Evolutionary conservation across 768 basidiomycete genomes (phyloP).

Genomic region (Boletellus ananiceps): DNA sequence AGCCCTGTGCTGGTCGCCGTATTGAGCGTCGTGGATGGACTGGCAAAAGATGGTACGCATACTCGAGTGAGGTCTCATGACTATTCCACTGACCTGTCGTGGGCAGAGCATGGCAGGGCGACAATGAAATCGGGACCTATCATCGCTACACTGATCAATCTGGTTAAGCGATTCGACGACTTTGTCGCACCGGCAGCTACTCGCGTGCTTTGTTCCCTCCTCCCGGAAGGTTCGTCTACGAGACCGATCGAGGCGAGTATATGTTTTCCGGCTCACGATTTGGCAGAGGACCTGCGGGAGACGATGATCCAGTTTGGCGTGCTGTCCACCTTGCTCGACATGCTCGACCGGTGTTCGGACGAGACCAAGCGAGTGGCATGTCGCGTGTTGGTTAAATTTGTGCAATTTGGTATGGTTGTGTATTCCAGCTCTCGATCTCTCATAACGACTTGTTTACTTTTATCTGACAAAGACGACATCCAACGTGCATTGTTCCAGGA

Average conservation of each 20-base stretch:
- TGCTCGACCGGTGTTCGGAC: conserved; percentile 19
- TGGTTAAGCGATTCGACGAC: conserved; percentile 23
- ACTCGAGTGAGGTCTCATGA: not conserved
- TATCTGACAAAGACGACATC: conserved; percentile 8
- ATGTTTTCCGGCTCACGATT: not conserved
- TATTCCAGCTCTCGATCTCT: not conserved
- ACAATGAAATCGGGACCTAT: conserved; percentile 5
- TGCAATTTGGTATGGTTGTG: conserved; percentile 13
- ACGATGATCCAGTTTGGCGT: conserved; percentile 15
- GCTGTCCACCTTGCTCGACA: conserved; percentile 16
- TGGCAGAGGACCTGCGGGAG: conserved; percentile 16
- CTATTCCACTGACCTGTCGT: not conserved
- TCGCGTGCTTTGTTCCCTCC: conserved; percentile 22
- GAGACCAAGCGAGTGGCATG: conserved; percentile 16
- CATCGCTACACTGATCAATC: conserved; percentile 15
- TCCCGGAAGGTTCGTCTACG: conserved; percentile 17
- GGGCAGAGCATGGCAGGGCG: conserved; percentile 5
- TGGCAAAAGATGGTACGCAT: conserved; percentile 14
- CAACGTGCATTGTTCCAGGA: conserved; percentile 2
- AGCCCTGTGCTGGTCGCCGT: conserved; percentile 19
- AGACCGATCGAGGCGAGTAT: not conserved
- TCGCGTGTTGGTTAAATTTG: conserved; percentile 14
- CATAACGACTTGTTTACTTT: not conserved
- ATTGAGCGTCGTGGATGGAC: conserved; percentile 16
- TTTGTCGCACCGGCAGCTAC: conserved; percentile 28